A percentile compares a stretch with the other conserved stretches of the same genome.
phyloP scores from a whole-genome alignment of 805 yeast species.

The Diddensiella caesifluorescens region DNA sequence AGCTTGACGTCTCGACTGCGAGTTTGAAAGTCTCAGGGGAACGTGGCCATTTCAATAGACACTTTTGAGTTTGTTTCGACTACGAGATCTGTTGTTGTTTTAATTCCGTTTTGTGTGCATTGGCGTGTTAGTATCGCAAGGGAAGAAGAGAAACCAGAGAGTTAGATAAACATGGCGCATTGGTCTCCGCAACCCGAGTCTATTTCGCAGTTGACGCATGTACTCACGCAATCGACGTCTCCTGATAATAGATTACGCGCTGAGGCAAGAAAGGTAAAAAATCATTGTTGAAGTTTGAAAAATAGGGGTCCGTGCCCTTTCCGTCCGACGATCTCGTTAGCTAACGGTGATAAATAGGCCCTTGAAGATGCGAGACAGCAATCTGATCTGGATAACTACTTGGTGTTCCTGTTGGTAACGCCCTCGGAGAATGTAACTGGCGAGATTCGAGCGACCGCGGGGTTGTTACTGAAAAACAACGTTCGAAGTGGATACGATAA shows the following conservation, averaged over 20 bases:
- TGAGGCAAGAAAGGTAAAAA: slow-evolving; percentile 54
- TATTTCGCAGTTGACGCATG: slow-evolving; percentile 56
- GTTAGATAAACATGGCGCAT: too few species aligned
- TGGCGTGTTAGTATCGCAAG: too few species aligned
- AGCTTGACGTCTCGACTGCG: too few species aligned
- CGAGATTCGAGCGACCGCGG: slow-evolving; percentile 80
- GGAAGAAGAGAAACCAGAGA: too few species aligned
- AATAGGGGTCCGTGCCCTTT: too few species aligned
- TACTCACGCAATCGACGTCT: slow-evolving; percentile 69
- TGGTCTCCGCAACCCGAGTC: slow-evolving; percentile 69
- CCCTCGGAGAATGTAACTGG: slow-evolving; percentile 44
- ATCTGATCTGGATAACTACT: slow-evolving; percentile 77
- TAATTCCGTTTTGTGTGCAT: too few species aligned
- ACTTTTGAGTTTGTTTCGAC: too few species aligned
- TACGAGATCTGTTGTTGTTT: too few species aligned
- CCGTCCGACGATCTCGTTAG: too few species aligned
- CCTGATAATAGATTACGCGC: slow-evolving; percentile 48
- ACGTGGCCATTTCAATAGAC: too few species aligned
- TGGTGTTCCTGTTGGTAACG: slow-evolving; percentile 59
- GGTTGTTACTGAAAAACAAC: slow-evolving; percentile 74
- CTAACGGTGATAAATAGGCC: slow-evolving; percentile 33
- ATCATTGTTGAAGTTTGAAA: too few species aligned
- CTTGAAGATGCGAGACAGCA: slow-evolving; percentile 62
- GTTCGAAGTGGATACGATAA: slow-evolving; percentile 38
- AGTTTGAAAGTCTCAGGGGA: too few species aligned